These are phyloP conservation scores for Colletotrichum plurivorum DNA, from an alignment of 2,329 filamentous ascomycete genomes.

Conservation along the genomic window DNA sequence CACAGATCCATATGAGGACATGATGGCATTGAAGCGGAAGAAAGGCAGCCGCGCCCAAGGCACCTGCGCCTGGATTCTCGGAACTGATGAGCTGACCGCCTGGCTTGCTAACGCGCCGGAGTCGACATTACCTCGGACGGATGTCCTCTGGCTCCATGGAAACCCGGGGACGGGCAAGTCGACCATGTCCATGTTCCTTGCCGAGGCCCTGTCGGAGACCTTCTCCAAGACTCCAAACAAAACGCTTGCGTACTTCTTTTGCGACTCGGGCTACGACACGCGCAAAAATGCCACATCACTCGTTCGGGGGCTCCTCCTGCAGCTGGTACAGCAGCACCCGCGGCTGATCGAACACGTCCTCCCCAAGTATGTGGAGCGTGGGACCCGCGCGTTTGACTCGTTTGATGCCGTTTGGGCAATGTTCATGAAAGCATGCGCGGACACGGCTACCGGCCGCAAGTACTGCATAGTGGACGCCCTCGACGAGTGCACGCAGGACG, in stretches of 20 bases:
- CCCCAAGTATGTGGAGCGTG: slow-evolving; percentile 42
- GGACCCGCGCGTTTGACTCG: slow-evolving; percentile 39
- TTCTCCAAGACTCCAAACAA: slow-evolving; percentile 34
- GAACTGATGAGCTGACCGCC: slow-evolving; percentile 37
- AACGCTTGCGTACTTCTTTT: slow-evolving; percentile 45
- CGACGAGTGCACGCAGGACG: too few relatives aligned
- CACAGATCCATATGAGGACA: slow-evolving; percentile 43
- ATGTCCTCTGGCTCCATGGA: slow-evolving; percentile 42
- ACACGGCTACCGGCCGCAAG: slow-evolving; percentile 37
- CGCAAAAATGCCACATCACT: slow-evolving; percentile 44
- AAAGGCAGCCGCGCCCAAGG: slow-evolving; percentile 40
- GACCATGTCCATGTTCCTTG: slow-evolving; percentile 44
- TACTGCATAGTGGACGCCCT: too few relatives aligned
- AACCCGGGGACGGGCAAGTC: slow-evolving; percentile 45
- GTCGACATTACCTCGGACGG: neutral
- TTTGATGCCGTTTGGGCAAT: slow-evolving; percentile 44
- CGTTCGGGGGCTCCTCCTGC: slow-evolving; percentile 44
- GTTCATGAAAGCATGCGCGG: slow-evolving; percentile 36
- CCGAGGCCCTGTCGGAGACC: slow-evolving; percentile 38
- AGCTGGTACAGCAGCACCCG: too few relatives aligned
- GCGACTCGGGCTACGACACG: slow-evolving; percentile 43
- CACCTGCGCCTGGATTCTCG: slow-evolving; percentile 44
- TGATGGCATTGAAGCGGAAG: slow-evolving; percentile 42
- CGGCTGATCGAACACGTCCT: slow-evolving; percentile 41
- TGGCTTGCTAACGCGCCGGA: slow-evolving; percentile 36